phyloP scores from a whole-genome alignment of 169 alveolate genomes.

The Eimeria zaria region DNA sequence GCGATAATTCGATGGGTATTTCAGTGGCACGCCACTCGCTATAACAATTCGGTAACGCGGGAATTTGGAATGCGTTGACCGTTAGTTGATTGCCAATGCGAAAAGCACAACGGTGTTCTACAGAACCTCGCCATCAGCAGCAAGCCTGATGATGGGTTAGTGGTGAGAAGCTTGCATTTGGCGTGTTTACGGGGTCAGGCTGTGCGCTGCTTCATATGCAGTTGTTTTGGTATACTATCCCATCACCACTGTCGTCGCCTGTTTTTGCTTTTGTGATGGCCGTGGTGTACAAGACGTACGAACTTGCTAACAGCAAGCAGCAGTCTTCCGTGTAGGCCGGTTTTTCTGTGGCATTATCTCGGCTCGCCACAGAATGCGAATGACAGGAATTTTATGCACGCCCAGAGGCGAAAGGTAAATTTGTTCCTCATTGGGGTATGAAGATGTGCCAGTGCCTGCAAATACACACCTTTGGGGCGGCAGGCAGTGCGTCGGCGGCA shows the following conservation, averaged over 20 bases:
- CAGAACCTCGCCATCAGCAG: background rate
- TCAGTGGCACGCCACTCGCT: background rate
- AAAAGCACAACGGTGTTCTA: background rate
- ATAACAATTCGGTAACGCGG: background rate
- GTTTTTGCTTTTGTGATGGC: background rate
- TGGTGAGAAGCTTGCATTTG: background rate
- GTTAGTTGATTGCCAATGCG: background rate
- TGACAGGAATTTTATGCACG: background rate
- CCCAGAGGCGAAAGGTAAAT: background rate
- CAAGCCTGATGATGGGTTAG: background rate
- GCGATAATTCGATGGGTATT: background rate
- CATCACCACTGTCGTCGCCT: too few species aligned
- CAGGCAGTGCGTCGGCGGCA: background rate
- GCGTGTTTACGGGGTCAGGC: background rate
- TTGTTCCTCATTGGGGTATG: background rate
- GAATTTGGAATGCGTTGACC: background rate
- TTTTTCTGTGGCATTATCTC: background rate
- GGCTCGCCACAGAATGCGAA: background rate
- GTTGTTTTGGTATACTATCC: background rate
- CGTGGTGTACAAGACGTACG: background rate
- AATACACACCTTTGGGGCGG: background rate
- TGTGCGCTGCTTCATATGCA: background rate
- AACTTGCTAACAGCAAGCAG: background rate
- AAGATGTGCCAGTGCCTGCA: background rate
- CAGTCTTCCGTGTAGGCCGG: background rate